phyloP scores from a whole-genome alignment of 2,329 filamentous ascomycete species.

The Pyricularia sp. region DNA sequence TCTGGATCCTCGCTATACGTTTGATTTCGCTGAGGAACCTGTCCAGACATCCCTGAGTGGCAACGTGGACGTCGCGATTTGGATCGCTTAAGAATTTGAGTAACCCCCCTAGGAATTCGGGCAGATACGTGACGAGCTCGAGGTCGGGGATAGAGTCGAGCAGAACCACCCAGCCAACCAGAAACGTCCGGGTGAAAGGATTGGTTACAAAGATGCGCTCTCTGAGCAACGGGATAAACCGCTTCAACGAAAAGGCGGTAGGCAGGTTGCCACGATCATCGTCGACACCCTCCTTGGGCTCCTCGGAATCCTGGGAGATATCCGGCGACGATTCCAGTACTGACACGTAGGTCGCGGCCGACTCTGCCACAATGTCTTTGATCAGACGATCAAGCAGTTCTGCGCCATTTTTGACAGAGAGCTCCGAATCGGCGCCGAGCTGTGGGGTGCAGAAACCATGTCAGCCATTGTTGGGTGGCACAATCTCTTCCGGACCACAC shows the following conservation, averaged over 20 bases:
- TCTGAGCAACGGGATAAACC: constrained; percentile 87
- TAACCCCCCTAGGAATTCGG: constrained; percentile 81
- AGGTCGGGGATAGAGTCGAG: constrained; percentile 95
- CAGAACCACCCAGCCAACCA: constrained; percentile 92
- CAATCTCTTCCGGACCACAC: background rate
- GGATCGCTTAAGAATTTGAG: constrained; percentile 88
- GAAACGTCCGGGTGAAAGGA: constrained; percentile 87
- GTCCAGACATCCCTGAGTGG: constrained; percentile 81
- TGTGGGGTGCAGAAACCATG: constrained; percentile 23
- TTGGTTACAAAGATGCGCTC: constrained; percentile 92
- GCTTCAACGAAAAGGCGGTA: constrained; percentile 83
- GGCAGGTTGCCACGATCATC: constrained; percentile 44
- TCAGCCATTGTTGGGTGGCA: background rate
- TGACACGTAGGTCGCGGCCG: constrained; percentile 88
- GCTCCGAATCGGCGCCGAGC: constrained; percentile 90
- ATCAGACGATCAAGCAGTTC: constrained; percentile 90
- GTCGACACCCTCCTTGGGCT: constrained; percentile 28
- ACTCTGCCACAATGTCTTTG: constrained; percentile 94
- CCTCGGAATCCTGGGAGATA: constrained; percentile 34
- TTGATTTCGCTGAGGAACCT: constrained; percentile 90
- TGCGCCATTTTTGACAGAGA: constrained; percentile 96
- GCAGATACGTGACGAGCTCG: constrained; percentile 85
- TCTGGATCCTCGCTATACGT: constrained; percentile 85
- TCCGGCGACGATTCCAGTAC: constrained; percentile 52
- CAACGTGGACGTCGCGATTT: constrained; percentile 89